These are phyloP conservation scores for Botrytis porri DNA, from an alignment of 2,329 filamentous ascomycete genomes.

Conservation along the genomic window DNA sequence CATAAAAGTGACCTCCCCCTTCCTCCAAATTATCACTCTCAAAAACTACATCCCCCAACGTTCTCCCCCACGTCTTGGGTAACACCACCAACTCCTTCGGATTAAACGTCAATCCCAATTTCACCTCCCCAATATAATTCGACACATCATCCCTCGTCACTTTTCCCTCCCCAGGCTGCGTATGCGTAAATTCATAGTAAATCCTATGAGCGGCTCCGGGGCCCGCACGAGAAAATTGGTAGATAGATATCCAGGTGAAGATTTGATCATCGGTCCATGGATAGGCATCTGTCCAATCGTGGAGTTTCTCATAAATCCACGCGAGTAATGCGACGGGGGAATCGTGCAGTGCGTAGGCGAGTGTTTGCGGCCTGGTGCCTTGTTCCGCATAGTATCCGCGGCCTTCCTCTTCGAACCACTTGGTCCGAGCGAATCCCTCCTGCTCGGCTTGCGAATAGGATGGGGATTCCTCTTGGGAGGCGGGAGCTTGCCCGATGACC, in stretches of 20 bases:
- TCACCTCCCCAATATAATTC: slow-evolving; percentile 30
- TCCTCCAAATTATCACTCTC: slow-evolving; percentile 41
- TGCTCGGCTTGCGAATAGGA: slow-evolving; percentile 23
- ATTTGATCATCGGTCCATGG: slow-evolving; percentile 75
- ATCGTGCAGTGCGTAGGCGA: slow-evolving; percentile 67
- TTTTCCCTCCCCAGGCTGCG: slow-evolving; percentile 27
- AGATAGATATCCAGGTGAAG: slow-evolving; percentile 70
- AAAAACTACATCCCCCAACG: slow-evolving; percentile 59
- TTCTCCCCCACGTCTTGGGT: slow-evolving; percentile 55
- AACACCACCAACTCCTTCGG: slow-evolving; percentile 55
- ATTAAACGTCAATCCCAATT: slow-evolving; percentile 50
- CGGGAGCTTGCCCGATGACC: neutral
- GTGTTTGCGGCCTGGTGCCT: slow-evolving; percentile 60
- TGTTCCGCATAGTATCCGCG: slow-evolving; percentile 26
- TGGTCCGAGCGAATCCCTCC: slow-evolving; percentile 23
- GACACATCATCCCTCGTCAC: slow-evolving; percentile 35
- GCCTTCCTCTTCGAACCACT: slow-evolving; percentile 27
- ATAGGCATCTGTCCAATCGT: slow-evolving; percentile 72
- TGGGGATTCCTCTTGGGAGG: neutral
- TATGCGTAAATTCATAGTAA: slow-evolving; percentile 65
- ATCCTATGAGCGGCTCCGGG: slow-evolving; percentile 65
- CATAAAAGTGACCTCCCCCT: slow-evolving; percentile 55
- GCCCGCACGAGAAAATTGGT: slow-evolving; percentile 68
- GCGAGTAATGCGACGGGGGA: slow-evolving; percentile 67
- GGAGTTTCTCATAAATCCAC: slow-evolving; percentile 80